These are phyloP conservation scores for Drosera spatulata DNA, from an alignment of 179 eudicot genomes.

Conservation along the genomic window DNA sequence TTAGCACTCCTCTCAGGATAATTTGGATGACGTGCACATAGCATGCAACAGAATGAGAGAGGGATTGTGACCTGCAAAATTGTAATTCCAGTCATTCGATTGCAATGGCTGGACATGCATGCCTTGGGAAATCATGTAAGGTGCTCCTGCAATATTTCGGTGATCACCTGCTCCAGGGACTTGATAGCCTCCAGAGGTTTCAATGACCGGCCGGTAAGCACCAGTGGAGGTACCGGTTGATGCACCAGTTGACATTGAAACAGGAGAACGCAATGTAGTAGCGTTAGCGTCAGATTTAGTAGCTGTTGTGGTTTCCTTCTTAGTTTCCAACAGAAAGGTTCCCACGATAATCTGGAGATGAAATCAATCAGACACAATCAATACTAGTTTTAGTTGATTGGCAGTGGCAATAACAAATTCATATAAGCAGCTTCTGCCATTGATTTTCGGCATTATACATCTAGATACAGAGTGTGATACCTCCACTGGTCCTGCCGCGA, in stretches of 20 bases:
- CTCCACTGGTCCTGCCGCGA: conserved; percentile 86
- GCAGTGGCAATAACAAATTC: not conserved
- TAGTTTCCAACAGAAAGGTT: conserved; percentile 46
- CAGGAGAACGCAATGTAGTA: conserved; percentile 36
- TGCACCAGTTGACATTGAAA: conserved; percentile 12
- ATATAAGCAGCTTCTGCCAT: not conserved
- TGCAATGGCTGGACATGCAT: conserved; percentile 17
- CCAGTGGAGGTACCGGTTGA: conserved; percentile 8
- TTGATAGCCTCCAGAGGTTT: conserved; percentile 34
- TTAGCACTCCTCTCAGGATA: too few species aligned
- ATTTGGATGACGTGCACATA: not conserved
- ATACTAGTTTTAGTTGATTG: too few species aligned
- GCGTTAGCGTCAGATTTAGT: conserved; percentile 39
- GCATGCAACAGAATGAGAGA: not conserved
- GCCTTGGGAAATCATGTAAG: conserved; percentile 36
- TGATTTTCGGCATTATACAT: not conserved
- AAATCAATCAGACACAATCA: not conserved
- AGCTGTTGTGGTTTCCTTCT: conserved; percentile 34
- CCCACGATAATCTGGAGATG: conserved; percentile 56
- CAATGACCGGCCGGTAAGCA: conserved; percentile 40
- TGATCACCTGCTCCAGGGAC: conserved; percentile 23
- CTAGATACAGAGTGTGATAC: conserved; percentile 15
- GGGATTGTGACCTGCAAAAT: conserved; percentile 22
- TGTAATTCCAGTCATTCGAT: conserved; percentile 32
- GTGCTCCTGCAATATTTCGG: conserved; percentile 31